Evolutionary conservation across 495 filamentous ascomycete species (phyloP), one percentile per base, ranked within the genome.

Genomic region (Daldinia decipiens): DNA sequence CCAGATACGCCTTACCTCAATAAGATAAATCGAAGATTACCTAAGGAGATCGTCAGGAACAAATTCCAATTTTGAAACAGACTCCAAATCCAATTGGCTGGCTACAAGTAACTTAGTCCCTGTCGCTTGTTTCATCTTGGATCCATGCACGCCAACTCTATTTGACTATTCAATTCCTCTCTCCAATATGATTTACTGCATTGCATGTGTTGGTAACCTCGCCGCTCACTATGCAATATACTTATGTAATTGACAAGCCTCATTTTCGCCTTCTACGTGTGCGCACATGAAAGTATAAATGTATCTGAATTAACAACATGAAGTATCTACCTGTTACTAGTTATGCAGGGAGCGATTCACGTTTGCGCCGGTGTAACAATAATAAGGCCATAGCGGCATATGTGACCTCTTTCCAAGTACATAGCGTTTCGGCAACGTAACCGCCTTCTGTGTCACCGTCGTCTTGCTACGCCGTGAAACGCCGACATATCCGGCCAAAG

Each of bases 41-140:
- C 50, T 53, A 53, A 53, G 29, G 53, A 51, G 70, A 73, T 73
- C 70, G 65, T 38, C 70, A 73, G 70, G 70, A 53, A 73, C 70
- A 58, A 27, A 50, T 59, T 15, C 65, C 65, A 15, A 60, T 58
- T 69, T 47, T 26, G 65, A 57, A 58, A 24, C 52, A 24, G 36
- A 7, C 38, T 19, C 7, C 5, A n/a, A 17, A 27, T 27, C 9
- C 59, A 52, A 73, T 73, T 73, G 70, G 70, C 9, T 43, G 32
- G 21, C 17, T 56, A 15, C 26, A 40, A 5, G 11, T 13, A 26
- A n/a, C 34, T 17, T 15, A 3, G 68, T 31, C 59, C 65, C 56
- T 67, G 64, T 55, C 26, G 31, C 50, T 24, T 64, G 70, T 72
- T 72, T 72, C 70, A 72, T 65, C 60, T 65, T 51, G 70, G 64